Evolutionary conservation across 106 monocot genomes (phyloP).

Genomic region (Phalaenopsis equestris): DNA sequence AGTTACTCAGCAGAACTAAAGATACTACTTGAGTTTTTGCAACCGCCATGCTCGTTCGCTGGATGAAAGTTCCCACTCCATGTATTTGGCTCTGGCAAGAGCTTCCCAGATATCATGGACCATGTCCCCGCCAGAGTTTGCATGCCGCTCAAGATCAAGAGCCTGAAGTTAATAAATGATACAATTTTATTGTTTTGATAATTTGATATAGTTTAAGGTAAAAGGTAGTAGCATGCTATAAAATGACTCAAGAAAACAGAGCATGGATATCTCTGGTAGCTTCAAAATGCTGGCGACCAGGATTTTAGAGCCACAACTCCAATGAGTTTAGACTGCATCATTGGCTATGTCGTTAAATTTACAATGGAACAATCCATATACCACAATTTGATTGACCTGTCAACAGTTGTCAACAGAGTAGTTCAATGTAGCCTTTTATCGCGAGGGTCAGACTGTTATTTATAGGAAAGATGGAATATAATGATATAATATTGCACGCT

Average conservation of each 20-base stretch:
- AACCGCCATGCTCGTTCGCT: constrained; percentile 25
- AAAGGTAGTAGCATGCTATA: neutral
- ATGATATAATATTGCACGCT: neutral
- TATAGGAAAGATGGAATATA: neutral
- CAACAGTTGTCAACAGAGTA: no score
- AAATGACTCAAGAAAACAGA: no score
- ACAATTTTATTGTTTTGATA: neutral
- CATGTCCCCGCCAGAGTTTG: constrained; percentile 37
- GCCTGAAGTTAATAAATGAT: constrained; percentile 25
- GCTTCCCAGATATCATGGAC: constrained; percentile 67
- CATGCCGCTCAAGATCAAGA: constrained; percentile 56
- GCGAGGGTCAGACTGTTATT: no score
- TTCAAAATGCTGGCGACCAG: no score
- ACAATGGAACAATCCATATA: no score
- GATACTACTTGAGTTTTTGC: constrained; percentile 40
- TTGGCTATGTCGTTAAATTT: no score
- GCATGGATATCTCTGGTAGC: no score
- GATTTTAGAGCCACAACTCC: no score
- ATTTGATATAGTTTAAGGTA: neutral
- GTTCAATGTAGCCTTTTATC: no score
- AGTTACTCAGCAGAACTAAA: neutral
- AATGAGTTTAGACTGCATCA: no score
- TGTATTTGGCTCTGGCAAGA: constrained; percentile 68
- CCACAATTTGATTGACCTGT: no score
- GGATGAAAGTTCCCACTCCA: constrained; percentile 62